Evolutionary conservation across 495 filamentous ascomycete genomes (phyloP), one percentile per base, ranked within the genome.

Genomic region (Schizothecium vesticola): DNA sequence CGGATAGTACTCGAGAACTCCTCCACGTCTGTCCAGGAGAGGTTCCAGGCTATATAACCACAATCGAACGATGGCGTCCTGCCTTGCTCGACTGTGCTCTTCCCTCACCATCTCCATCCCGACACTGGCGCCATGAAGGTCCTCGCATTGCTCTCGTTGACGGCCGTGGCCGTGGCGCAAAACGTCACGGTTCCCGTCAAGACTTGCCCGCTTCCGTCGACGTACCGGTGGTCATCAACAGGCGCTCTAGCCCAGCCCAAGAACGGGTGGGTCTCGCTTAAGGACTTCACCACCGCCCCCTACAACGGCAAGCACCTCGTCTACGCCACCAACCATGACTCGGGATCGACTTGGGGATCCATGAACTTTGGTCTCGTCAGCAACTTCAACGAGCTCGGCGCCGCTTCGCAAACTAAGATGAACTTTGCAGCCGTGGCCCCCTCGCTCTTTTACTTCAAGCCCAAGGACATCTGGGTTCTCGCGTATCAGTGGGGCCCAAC

Each of bases 401-500:
- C 80, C 1, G 86, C 85, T 0, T 80, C 72, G 72, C 86, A 90
- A 71, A 88, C 76, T 66, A 61, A 60, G 0, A 87, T 86, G 85
- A 80, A 28, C 61, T 19, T 33, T 1, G 73, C 70, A 58, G 75
- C 86, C n/a, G 87, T 89, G 12, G 87, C 87, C 1, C 87, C 88
- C 3, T 85, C 83, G 1, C 70, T 90, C 63, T 87, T 90, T 73
- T 86, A 85, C 81, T 90, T 89, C 71, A 65, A 70, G 10, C 87
- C 86, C 0, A 88, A 89, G 77, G 75, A 71, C 68, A 76, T 83
- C 68, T 90, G 87, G 87, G 76, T 89, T 16, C 82, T 89, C 3
- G 84, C 84, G 56, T 85, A 87, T 61, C 85, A 90, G 75, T 88
- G 86, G 86, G 86, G 86, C 3, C 69, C 82, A 0, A 84, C 79